phyloP scores from a whole-genome alignment of 441 rosid genomes.

The Populus trichocarpa region DNA sequence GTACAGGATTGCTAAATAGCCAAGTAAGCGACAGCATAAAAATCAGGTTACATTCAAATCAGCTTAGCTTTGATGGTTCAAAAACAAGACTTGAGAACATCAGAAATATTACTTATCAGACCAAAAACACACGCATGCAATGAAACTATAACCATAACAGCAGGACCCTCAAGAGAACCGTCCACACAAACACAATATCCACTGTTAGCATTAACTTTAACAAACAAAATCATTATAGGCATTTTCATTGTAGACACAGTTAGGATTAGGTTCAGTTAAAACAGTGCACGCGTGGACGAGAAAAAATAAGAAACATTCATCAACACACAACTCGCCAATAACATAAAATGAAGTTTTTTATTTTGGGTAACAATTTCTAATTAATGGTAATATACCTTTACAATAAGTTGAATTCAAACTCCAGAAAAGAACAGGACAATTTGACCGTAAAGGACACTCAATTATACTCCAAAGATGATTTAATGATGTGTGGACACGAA shows the following conservation, averaged over 20 bases:
- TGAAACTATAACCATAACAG: neutral
- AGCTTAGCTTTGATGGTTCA: neutral
- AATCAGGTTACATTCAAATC: neutral
- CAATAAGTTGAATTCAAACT: slow-evolving; percentile 17
- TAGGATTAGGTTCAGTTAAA: neutral
- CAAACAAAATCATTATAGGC: neutral
- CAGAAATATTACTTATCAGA: neutral
- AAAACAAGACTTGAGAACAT: neutral
- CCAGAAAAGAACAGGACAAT: neutral
- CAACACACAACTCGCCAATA: neutral
- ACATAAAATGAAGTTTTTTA: neutral
- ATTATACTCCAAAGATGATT: neutral
- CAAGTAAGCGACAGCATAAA: neutral
- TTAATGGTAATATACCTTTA: slow-evolving; percentile 20
- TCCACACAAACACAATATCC: neutral
- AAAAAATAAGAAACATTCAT: neutral
- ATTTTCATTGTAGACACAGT: neutral
- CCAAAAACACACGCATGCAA: neutral
- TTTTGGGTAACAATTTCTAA: neutral
- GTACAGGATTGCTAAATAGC: neutral
- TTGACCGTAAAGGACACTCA: neutral
- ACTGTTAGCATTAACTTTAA: neutral
- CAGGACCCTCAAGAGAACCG: neutral
- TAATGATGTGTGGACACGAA: slow-evolving; percentile 1
- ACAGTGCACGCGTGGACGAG: neutral